Percentiles rank a stretch among this genome's conserved stretches.
phyloP scores from a whole-genome alignment of 2,329 filamentous ascomycete species.

The Penicillium sp. region DNA sequence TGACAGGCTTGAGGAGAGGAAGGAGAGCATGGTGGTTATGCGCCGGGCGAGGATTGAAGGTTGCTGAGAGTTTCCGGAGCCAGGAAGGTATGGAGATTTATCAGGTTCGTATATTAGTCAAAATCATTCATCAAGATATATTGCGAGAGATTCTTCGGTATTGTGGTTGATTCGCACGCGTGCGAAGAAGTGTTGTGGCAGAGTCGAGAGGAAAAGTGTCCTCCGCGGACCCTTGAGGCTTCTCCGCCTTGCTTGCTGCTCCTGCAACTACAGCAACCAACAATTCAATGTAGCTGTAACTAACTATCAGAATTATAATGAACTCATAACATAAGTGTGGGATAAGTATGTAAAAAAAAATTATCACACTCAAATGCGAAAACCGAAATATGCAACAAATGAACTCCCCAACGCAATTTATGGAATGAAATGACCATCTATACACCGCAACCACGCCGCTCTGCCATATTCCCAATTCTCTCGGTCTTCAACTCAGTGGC shows the following conservation, averaged over 20 bases:
- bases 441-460: background rate
- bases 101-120: background rate
- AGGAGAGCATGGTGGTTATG: conserved; percentile 64
- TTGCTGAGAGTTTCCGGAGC: conserved; percentile 15
- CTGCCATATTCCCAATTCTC: background rate
- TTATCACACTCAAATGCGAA: no score
- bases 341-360: no score
- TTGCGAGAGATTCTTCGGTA: background rate
- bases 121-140: background rate
- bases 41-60: background rate
- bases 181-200: conserved; percentile 1
- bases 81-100: background rate
- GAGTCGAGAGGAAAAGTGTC: conserved; percentile 13
- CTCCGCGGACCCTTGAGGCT: conserved; percentile 9
- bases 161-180: background rate
- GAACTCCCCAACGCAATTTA: background rate
- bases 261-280: background rate
- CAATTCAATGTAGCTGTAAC: no score
- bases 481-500: background rate
- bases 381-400: background rate
- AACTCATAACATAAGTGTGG: background rate
- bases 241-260: conserved; percentile 11
- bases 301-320: background rate
- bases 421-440: background rate
- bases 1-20: conserved; percentile 59